Evolutionary conservation across 805 yeast species (phyloP), one percentile per base, ranked within the genome.

Genomic region (Candida cerambycidarum): DNA sequence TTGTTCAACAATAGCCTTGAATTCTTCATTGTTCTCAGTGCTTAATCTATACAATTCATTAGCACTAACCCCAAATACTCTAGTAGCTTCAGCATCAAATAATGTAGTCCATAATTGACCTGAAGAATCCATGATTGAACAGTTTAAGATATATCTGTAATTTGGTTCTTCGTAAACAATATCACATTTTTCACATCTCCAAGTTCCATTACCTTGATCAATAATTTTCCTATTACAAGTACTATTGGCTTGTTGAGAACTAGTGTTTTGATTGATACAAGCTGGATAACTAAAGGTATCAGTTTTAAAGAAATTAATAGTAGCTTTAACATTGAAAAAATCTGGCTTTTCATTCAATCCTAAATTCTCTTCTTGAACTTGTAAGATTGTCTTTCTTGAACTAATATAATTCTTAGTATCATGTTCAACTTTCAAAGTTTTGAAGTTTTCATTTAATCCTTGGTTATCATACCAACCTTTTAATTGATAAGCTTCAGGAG

Each of bases 101-200:
- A 85, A 69, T 1, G 95, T 84, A 24, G 87, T 67, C 95, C 97
- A 89, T 46, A 89, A 60, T 61, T 85, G 89, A 15, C 90, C 95
- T 4, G 95, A 76, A 52, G 73, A 71, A 62, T 93, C 99, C 56
- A 82, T 74, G n/a, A 89, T 76, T 3, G 88, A 79, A 35, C 81
- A 62, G n/a, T 84, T 82, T 53, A 92, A 62, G 41, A 89, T 81
- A 54, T 86, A 93, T 61, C 98, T 78, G 68, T 86, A 82, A 38
- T 75, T 69, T 14, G 98, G 97, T 36, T 72, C 75, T 2, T 76
- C 71, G 57, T 79, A 83, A 48, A 77, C 78, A 43, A 77, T 70
- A 55, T 87, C 83, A 75, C 98, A 90, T 61, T 84, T 85, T 61
- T 90, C 98, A 71, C 99, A 93, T 62, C 95, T 80, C 96, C 96